Evolutionary conservation across 148 eudicot genomes (phyloP).

Genomic region (Rheum nobile): DNA sequence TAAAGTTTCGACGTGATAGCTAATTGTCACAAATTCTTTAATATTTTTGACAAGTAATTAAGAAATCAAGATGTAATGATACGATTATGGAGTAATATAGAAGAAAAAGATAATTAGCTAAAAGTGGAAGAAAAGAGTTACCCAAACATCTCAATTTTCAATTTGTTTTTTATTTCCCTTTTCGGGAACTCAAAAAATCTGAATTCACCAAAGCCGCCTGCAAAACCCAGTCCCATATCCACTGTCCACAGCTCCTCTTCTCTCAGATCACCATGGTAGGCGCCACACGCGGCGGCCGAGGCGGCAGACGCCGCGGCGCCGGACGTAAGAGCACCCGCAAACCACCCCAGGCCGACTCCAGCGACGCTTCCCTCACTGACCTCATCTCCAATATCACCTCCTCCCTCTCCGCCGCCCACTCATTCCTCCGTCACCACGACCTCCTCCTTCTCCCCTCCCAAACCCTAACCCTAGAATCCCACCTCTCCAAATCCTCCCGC

Average conservation of each 20-base stretch:
- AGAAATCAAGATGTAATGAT: too few relatives aligned
- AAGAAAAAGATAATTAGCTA: neutral
- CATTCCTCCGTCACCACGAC: conserved; percentile 50
- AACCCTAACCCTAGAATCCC: conserved; percentile 47
- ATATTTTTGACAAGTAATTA: too few relatives aligned
- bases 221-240: neutral
- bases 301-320: conserved; percentile 1
- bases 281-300: neutral
- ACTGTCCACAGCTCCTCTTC: neutral
- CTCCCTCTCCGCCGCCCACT: conserved; percentile 41
- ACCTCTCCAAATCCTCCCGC: conserved; percentile 32
- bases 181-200: neutral
- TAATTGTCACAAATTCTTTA: too few relatives aligned
- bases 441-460: conserved; percentile 61
- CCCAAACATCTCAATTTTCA: neutral
- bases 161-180: neutral
- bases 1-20: too few relatives aligned
- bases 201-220: neutral
- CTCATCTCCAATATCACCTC: conserved; percentile 33
- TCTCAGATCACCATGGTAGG: neutral
- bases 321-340: neutral
- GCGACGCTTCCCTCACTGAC: conserved; percentile 16
- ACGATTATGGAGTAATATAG: too few relatives aligned
- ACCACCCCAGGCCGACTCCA: neutral
- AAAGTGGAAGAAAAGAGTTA: neutral